A percentile compares a stretch with the other conserved stretches of the same genome.
Evolutionary conservation across 257 asterid genomes (phyloP).

Genomic region (Perilla frutescens): DNA sequence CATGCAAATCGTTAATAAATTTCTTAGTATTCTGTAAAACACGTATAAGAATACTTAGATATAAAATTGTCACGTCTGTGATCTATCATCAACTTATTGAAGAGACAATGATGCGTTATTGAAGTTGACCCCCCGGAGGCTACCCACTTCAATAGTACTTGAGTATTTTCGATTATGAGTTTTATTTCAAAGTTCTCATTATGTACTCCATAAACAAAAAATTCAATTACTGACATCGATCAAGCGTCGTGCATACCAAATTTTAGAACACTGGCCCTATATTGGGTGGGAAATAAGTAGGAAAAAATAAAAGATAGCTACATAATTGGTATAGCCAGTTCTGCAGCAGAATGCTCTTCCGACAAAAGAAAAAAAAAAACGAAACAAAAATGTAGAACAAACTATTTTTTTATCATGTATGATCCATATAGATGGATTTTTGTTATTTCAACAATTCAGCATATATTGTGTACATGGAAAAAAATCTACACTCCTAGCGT

Average conservation of each 20-base stretch:
- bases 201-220: not conserved
- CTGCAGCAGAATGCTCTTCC: not conserved
- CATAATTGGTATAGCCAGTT: no score
- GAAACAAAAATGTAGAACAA: not conserved
- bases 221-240: not conserved
- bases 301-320: no score
- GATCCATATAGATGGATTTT: not conserved
- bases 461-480: not conserved
- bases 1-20: not conserved
- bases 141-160: not conserved
- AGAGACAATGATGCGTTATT: not conserved
- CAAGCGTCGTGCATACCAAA: no score
- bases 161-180: not conserved
- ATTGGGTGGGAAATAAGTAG: no score
- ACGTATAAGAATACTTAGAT: not conserved
- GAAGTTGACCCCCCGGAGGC: not conserved
- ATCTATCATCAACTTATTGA: conserved; percentile 1
- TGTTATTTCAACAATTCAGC: not conserved
- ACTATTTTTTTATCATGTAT: not conserved
- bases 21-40: not conserved
- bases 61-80: not conserved
- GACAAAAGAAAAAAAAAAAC: no score
- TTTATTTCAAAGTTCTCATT: not conserved
- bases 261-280: no score
- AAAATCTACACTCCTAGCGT: not conserved